These are phyloP conservation scores for Rhizodiscina lignyota DNA, from an alignment of 495 filamentous ascomycete species.

Conservation along the genomic window DNA sequence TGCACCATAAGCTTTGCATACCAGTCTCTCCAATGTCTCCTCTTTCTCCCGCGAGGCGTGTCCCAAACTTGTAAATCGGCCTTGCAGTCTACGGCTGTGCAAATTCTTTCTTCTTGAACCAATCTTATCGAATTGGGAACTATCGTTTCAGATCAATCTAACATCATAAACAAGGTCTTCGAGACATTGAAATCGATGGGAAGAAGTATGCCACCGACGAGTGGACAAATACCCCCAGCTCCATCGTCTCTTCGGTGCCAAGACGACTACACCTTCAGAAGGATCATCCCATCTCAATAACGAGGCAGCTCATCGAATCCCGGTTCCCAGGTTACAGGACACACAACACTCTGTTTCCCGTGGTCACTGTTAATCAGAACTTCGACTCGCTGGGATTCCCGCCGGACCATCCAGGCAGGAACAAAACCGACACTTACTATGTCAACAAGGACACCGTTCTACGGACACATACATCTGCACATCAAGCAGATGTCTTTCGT, in stretches of 20 bases:
- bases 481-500: slow-evolving; percentile 77
- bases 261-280: slow-evolving; percentile 70
- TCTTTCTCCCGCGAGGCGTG: too few species aligned
- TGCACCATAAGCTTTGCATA: too few species aligned
- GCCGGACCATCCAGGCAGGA: slow-evolving; percentile 74
- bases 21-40: too few species aligned
- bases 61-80: too few species aligned
- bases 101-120: too few species aligned
- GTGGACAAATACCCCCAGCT: slow-evolving; percentile 72
- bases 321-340: slow-evolving; percentile 63
- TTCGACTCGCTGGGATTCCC: slow-evolving; percentile 95
- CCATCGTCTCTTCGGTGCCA: slow-evolving; percentile 53
- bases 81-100: too few species aligned
- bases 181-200: slow-evolving; percentile 35
- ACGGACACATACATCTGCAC: slow-evolving; percentile 84
- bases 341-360: slow-evolving; percentile 62
- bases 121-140: too few species aligned
- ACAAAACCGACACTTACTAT: slow-evolving; percentile 87
- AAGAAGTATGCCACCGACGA: slow-evolving; percentile 45
- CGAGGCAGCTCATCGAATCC: slow-evolving; percentile 80
- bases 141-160: too few species aligned
- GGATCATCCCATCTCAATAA: slow-evolving; percentile 81
- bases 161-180: background rate
- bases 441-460: slow-evolving; percentile 71
- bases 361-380: slow-evolving; percentile 77